Base-by-base conservation (phyloP, 148 eudicot species). In the Rhododendron simsii region DNA sequence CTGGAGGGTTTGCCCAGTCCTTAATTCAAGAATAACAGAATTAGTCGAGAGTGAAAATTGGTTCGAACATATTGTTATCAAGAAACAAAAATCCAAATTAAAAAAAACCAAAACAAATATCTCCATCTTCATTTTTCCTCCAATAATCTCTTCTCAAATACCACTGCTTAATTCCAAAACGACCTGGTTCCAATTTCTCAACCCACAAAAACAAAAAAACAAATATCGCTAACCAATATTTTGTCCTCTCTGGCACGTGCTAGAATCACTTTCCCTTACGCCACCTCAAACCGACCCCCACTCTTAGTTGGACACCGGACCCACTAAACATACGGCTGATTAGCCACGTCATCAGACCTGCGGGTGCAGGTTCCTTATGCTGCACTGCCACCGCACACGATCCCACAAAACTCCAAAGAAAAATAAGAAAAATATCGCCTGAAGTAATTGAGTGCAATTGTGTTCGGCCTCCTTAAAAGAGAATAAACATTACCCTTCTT, bases 321-420 rank as follows among this genome's bases (percentile, higher is more conserved):
- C 82, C 57, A 79, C 82, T 5, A 26, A 48, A n/a, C 5, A 18
- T 0, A 2, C 5, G 12, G 45, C 13, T 1, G 4, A 15, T 7
- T 35, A 9, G 16, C 84, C 84, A 81, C 84, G 71, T 57, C 84
- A 81, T 57, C 61, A 35, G 20, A 57, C 26, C 5, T 20, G 71
- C 84, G 71, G 7, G 47, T 35, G 16, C 39, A 81, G 7, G 16
- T 57, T 81, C 50, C 84, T 81, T 57, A 57, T 20, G 15, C 47
- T 81, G 44, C 71, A 65, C 73, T 39, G 65, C 71, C 85, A 61
- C 63, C 51, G 15, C 67, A 73, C 80, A 50, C 63, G 28, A 73
- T 47, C 35, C 80, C 80, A 51, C 30, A 73, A 84, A 73, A 50
- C 63, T 82, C 84, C 84, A 9, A 82, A 51, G 53, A n/a, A 28